Evolutionary conservation across 805 yeast species (phyloP), one percentile per base, ranked within the genome.

Genomic region (Candida incommunis): DNA sequence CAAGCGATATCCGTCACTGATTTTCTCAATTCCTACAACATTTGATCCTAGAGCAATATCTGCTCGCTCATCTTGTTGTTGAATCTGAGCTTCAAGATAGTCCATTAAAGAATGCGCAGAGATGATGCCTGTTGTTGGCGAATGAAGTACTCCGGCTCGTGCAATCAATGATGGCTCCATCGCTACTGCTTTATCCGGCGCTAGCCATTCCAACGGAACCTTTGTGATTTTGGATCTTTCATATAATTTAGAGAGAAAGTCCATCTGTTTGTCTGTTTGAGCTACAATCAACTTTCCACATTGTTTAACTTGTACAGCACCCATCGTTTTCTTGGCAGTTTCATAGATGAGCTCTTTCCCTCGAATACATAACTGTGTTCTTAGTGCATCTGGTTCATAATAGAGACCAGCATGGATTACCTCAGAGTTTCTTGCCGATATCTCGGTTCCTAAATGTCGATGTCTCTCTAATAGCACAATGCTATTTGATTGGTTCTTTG

Each of bases 361-460:
- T 31, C 72, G 69, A 26, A 87, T 67, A 54, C 96, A 88, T 23
- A 87, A 62, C 51, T 67, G 62, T 0, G 84, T 75, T 56, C 84
- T 81, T 45, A 88, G 65, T 2, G 82, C 71, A 47, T 74, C 73
- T 7, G 66, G 63, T 0, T 95, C 94, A 55, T 83, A 82, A 58
- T 88, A 88, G 4, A 87, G 55, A 0, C 95, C 96, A 0, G 95
- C 95, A 62, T 87, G 96, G 22, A 87, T 80, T 22, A 88, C 96
- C 56, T 88, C 96, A 1, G 94, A 82, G 65, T 87, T 87, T 44
- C 96, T 67, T n/a, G 90, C 73, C 3, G 94, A 80, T 0, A 95
- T 85, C 54, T 87, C 96, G 51, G 74, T 71, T 1, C 95, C 96
- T 42, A 76, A 58, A 27, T 67, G 67, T 1, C 63, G 59, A 58